Conservation (phyloP, 306 rosid species). For the Alnus glutinosa region DNA sequence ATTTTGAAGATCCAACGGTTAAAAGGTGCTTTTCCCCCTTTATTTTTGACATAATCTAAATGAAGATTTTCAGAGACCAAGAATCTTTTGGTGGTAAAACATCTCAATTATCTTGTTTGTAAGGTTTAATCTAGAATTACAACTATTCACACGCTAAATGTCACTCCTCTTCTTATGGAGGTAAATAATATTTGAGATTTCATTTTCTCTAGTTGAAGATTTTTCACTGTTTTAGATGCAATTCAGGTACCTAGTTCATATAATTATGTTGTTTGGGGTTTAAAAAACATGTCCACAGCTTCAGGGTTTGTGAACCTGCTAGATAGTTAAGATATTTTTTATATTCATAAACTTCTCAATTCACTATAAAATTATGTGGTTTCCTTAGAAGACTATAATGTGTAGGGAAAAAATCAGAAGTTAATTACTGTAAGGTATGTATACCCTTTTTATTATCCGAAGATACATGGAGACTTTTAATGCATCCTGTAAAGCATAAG, state of each 20-base stretch:
- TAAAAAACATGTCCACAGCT: neutral
- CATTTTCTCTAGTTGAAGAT: neutral
- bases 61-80: neutral
- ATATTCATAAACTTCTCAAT: neutral
- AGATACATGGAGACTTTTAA: neutral
- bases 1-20: neutral
- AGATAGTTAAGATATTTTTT: neutral
- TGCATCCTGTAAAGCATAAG: neutral
- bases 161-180: neutral
- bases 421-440: neutral
- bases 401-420: neutral
- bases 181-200: neutral
- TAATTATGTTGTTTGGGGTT: neutral
- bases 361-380: neutral
- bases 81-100: neutral
- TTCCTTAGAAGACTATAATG: neutral
- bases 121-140: neutral
- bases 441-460: neutral
- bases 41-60: neutral
- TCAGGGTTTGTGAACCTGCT: neutral
- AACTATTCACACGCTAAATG: neutral
- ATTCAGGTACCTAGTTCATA: neutral
- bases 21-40: neutral
- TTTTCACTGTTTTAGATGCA: neutral
- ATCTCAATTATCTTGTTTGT: neutral